Percentiles rank a stretch among this genome's conserved stretches.
phyloP scores from a whole-genome alignment of 345 rosid species.

The Brassica carinata region DNA sequence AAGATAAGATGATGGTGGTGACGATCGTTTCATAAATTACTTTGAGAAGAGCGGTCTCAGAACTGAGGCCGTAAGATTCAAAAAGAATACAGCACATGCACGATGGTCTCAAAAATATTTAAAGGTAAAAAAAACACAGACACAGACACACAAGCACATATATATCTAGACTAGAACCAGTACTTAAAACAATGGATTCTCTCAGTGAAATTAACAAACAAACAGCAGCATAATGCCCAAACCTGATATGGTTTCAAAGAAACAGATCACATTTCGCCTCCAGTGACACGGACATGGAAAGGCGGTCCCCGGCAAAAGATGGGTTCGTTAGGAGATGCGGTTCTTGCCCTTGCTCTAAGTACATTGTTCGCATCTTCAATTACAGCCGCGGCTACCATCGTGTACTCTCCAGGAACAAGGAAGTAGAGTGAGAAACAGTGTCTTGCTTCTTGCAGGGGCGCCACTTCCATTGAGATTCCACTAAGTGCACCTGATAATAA shows the following conservation, averaged over 20 bases:
- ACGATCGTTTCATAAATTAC: constrained; percentile 5
- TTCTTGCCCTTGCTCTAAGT: constrained; percentile 81
- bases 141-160: constrained; percentile 3
- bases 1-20: constrained; percentile 1
- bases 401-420: constrained; percentile 94
- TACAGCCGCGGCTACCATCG: constrained; percentile 81
- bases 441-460: constrained; percentile 70
- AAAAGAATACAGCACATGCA: constrained; percentile 2
- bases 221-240: background rate
- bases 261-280: constrained; percentile 50
- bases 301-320: constrained; percentile 96
- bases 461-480: constrained; percentile 77
- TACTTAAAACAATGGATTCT: background rate
- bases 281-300: constrained; percentile 70
- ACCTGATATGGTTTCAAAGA: background rate
- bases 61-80: constrained; percentile 24
- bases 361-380: constrained; percentile 83
- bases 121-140: background rate
- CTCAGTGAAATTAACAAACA: background rate
- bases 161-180: constrained; percentile 4
- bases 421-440: constrained; percentile 82
- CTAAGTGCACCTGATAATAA: constrained; percentile 58
- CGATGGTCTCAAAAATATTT: background rate
- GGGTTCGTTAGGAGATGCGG: constrained; percentile 73
- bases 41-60: constrained; percentile 7